Evolutionary conservation across 352 stramenopile species (phyloP), one percentile per base, ranked within the genome.

Genomic region (Phytopythium delawarense): DNA sequence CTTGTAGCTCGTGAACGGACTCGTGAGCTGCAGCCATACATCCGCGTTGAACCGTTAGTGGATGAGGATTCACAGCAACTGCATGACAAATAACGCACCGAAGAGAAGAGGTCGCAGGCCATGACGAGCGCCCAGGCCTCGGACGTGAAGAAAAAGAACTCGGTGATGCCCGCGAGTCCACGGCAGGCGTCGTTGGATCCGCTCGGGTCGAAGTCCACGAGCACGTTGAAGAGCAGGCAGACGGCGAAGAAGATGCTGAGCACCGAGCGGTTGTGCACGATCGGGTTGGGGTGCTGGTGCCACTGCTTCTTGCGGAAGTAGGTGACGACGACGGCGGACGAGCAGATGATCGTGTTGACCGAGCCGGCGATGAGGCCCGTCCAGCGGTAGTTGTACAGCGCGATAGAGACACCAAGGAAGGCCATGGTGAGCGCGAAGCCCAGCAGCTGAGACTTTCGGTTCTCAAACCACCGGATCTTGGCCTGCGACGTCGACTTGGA

Each of bases 1-100:
- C 64, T 96, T 96, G 72, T 96, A 96, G 65, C 84, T 94, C 57
- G 87, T 96, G 65, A 96, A 96, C 9, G 87, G 87, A 70, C 87
- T 94, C 15, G 78, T 94, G 40, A 96, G 77, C 76, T 84, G 63
- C 21, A 42, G 15, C 45, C 6, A 42, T 13, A 45, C 13, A 45
- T 48, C 20, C 42, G 18, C 42, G 42, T 44, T 3, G 28, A 32
- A 49, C 37, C 32, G 51, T 48, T 32, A 63, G 12, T 23, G 21
- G 18, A 1, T 34, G 23, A 28, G 45, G 59, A 16, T 21, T 25
- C 16, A 55, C 34, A 64, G 1, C 37, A 44, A 21, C 55, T 32
- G 28, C 28, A 32, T 7, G 40, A 1, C 15, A 9, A 3, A 16
- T 25, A 37, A 63, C 71, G 37, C 65, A 83, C 78, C 61, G 87